A percentile compares a stretch with the other conserved stretches of the same genome.
Conservation (phyloP, 2,329 filamentous ascomycete species). For the Neophaeococcomyces aloes region DNA sequence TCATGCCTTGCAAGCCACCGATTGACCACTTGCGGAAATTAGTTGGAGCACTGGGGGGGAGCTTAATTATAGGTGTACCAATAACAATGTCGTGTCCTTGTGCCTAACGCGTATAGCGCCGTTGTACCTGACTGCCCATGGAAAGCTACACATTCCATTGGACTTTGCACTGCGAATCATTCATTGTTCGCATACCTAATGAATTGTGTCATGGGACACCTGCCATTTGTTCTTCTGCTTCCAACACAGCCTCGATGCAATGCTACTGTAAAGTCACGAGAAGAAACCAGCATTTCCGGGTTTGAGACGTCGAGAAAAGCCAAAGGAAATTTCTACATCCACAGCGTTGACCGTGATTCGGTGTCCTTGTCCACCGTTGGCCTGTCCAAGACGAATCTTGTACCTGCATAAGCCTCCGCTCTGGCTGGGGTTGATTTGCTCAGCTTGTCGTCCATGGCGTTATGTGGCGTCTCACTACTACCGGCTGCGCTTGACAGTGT, state of each 20-base stretch:
- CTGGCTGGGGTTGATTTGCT: conserved; percentile 1
- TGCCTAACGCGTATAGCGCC: conserved; percentile 3
- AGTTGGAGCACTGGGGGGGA: neutral
- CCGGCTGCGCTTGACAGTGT: neutral
- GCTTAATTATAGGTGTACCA: neutral
- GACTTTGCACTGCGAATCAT: neutral
- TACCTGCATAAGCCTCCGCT: conserved; percentile 6
- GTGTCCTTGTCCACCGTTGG: neutral
- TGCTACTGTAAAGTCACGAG: neutral
- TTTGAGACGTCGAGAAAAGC: neutral
- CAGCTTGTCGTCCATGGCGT: neutral
- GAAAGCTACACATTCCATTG: conserved; percentile 7
- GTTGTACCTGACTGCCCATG: neutral
- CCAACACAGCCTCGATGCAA: neutral
- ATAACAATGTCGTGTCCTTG: neutral
- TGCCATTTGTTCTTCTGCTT: too few species aligned
- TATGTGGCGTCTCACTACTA: neutral
- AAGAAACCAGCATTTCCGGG: neutral
- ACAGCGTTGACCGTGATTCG: neutral
- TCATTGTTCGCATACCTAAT: neutral
- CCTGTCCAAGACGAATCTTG: neutral
- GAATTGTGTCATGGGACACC: neutral
- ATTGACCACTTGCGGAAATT: conserved; percentile 8
- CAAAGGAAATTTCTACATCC: neutral
- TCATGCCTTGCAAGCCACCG: conserved; percentile 4